Evolutionary conservation across 179 eudicot genomes (phyloP).

Genomic region (Silene coronaria): DNA sequence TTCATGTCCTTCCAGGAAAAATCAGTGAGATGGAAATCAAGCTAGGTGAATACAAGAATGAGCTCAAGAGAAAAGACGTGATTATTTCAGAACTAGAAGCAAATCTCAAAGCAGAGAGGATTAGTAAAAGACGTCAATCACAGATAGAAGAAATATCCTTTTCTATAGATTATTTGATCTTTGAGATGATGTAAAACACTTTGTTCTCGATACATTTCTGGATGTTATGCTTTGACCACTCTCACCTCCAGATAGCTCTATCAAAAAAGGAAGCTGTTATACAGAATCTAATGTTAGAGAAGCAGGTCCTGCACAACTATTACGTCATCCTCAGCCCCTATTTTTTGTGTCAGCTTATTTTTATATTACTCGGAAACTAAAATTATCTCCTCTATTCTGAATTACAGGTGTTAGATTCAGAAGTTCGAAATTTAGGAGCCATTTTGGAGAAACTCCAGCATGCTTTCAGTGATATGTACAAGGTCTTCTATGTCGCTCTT

Average conservation of each 20-base stretch:
- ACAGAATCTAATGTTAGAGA: conserved; percentile 41
- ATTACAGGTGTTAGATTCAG: conserved; percentile 43
- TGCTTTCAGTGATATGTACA: conserved; percentile 39
- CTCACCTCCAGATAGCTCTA: conserved; percentile 47
- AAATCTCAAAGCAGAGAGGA: conserved; percentile 39
- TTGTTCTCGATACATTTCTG: neutral
- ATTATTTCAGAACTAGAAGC: conserved; percentile 40
- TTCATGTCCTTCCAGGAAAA: conserved; percentile 34
- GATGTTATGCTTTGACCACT: conserved; percentile 33
- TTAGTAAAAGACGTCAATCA: conserved; percentile 24
- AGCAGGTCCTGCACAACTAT: conserved; percentile 33
- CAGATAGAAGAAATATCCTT: conserved; percentile 52
- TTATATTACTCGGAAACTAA: neutral
- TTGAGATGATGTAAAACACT: neutral
- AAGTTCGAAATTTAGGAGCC: conserved; percentile 39
- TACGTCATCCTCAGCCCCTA: neutral
- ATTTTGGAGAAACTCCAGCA: conserved; percentile 43
- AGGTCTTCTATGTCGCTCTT: conserved; percentile 23
- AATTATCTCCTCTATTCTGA: neutral
- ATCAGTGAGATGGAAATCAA: conserved; percentile 41
- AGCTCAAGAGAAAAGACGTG: conserved; percentile 38
- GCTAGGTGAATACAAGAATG: conserved; percentile 36
- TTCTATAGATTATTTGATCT: neutral
- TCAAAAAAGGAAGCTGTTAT: conserved; percentile 44
- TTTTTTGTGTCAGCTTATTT: neutral